Conservation (phyloP, 1,139 yeast genomes). For the Hansenula anomala region DNA sequence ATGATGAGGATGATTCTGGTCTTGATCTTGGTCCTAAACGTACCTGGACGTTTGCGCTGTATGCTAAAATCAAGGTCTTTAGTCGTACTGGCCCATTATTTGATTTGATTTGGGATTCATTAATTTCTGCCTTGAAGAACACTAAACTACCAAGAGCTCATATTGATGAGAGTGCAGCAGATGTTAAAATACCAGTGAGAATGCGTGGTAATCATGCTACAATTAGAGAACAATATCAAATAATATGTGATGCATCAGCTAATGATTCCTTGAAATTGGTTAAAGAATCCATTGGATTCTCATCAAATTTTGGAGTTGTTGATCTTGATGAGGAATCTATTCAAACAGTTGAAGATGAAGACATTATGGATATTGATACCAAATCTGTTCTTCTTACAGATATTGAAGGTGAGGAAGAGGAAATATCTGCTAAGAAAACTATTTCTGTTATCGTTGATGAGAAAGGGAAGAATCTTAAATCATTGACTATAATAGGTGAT, state of each 20-base stretch:
- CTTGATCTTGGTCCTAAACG: slow-evolving; percentile 32
- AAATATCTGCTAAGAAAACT: slow-evolving; percentile 32
- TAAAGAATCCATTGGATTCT: slow-evolving; percentile 34
- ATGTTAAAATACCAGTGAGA: slow-evolving; percentile 46
- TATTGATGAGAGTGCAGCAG: slow-evolving; percentile 51
- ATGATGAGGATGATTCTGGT: slow-evolving; percentile 22
- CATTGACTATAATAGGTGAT: slow-evolving; percentile 38
- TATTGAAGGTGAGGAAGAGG: slow-evolving; percentile 79
- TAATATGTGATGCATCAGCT: slow-evolving; percentile 38
- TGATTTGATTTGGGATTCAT: slow-evolving; percentile 71
- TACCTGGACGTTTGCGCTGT: slow-evolving; percentile 57
- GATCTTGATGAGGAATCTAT: slow-evolving; percentile 33
- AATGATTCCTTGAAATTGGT: slow-evolving; percentile 33
- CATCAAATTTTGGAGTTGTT: slow-evolving; percentile 66
- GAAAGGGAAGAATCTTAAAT: slow-evolving; percentile 25
- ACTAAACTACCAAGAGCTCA: slow-evolving; percentile 65
- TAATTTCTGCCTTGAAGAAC: slow-evolving; percentile 57
- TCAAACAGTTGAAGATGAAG: slow-evolving; percentile 27
- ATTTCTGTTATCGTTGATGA: slow-evolving; percentile 27
- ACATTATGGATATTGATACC: slow-evolving; percentile 25
- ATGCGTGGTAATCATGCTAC: slow-evolving; percentile 47
- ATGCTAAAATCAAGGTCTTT: slow-evolving; percentile 72
- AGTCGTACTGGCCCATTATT: slow-evolving; percentile 79
- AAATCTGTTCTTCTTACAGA: slow-evolving; percentile 53
- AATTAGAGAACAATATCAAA: slow-evolving; percentile 36